phyloP scores from a whole-genome alignment of 441 rosid species.

The Hura crepitans region DNA sequence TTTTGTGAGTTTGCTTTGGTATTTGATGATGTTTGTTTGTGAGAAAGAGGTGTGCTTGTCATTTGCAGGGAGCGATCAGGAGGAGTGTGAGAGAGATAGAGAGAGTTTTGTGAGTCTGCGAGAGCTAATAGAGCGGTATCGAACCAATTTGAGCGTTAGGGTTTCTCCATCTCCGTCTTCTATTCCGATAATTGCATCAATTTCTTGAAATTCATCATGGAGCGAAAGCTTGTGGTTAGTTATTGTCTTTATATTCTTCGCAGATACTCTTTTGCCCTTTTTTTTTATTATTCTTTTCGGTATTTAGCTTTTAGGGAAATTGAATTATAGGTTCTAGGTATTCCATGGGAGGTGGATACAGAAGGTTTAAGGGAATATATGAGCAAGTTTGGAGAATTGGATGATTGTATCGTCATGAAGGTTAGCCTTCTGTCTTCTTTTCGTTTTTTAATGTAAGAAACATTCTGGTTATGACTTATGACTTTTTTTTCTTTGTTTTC shows the following conservation, averaged over 20 bases:
- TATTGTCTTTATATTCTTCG: background rate
- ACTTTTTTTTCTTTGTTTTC: background rate
- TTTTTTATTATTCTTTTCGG: background rate
- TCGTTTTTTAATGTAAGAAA: background rate
- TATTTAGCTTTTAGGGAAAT: background rate
- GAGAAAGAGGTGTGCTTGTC: constrained; percentile 86
- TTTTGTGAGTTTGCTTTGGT: constrained; percentile 57
- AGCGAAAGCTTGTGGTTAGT: constrained; percentile 95
- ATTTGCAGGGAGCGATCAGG: constrained; percentile 56
- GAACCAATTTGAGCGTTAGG: constrained; percentile 44
- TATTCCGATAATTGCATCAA: constrained; percentile 1
- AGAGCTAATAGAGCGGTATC: constrained; percentile 30
- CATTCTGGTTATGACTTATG: background rate
- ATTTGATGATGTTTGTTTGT: constrained; percentile 61
- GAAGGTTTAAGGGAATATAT: constrained; percentile 89
- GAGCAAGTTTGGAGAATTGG: constrained; percentile 85
- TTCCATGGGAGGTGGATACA: constrained; percentile 93
- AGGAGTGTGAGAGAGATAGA: constrained; percentile 58
- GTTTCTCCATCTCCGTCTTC: constrained; percentile 34
- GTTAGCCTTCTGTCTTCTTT: constrained; percentile 29
- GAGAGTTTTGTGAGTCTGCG: constrained; percentile 42
- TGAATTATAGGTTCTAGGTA: constrained; percentile 67
- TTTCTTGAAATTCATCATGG: constrained; percentile 42
- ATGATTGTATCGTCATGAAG: constrained; percentile 97
- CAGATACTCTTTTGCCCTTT: too few relatives aligned